Base-by-base conservation (phyloP, 768 basidiomycete genomes). In the Infundibulicybe gibba region DNA sequence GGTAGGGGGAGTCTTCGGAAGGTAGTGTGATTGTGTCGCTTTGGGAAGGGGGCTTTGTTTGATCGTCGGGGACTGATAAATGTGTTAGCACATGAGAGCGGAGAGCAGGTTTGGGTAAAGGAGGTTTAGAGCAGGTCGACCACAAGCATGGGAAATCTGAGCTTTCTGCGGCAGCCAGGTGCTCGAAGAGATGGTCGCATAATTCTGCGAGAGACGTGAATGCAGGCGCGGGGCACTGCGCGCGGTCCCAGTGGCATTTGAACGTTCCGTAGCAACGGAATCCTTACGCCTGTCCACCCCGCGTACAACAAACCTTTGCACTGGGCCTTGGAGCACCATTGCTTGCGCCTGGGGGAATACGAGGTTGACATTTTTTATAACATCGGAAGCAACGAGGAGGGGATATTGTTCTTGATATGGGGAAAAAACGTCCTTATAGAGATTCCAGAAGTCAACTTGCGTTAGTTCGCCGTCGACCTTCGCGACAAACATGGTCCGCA, bases 371-470 rank as follows among this genome's bases (percentile, higher is more conserved):
- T 89, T 90, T 65, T 95, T 94, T 63, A 99, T 97, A 41, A 97
- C 90, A 38, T 99, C 95, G 1, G 90, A 86, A 0, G 97, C 94
- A 2, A 83, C 79, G 2, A 94, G 77, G 38, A 91, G 68, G 10
- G 79, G 77, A 48, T 79, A 71, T 46, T 72, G 72, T 1, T 81
- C 77, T 49, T 74, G 62, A 57, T 72, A 75, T 1, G 82, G 80
- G 1, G 77, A 67, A 56, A 97, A 97, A 1, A 80, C 80, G 49
- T 89, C 87, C 51, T 87, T 85, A 68, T 99, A 99, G 11, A 94
- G 75, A 47, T 81, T 91, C 94, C 95, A 99, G 58, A 99, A 91
- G 46, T 90, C 85, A 31, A 95, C 92, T 64, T 98, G 97, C 1
- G 91, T 93, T 40, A 97, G 70, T 58, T 94, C 89, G 3, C 87